A percentile compares a stretch with the other conserved stretches of the same genome.
Conservation (phyloP, 2,329 filamentous ascomycete genomes). For the Paraconiothyrium sp. region DNA sequence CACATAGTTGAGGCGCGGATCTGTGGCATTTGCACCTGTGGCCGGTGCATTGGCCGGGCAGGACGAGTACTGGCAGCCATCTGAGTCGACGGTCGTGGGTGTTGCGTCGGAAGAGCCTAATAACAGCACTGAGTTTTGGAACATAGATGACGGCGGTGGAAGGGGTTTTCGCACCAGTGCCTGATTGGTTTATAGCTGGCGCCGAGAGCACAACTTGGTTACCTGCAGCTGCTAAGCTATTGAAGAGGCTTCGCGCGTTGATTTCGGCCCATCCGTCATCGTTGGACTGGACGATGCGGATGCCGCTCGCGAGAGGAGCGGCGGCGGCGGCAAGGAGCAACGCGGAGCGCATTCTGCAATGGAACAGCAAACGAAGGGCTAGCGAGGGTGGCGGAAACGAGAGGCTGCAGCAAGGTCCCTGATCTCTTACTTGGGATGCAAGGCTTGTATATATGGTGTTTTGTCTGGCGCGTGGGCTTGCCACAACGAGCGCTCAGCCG, state of each 20-base stretch:
- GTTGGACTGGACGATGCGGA: constrained; percentile 67
- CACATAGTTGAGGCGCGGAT: constrained; percentile 73
- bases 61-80: constrained; percentile 68
- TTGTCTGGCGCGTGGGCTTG: neutral
- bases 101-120: constrained; percentile 63
- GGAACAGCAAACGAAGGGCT: constrained; percentile 46
- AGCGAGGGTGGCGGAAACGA: constrained; percentile 12
- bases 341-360: constrained; percentile 36
- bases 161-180: constrained; percentile 57
- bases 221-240: constrained; percentile 63
- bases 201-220: constrained; percentile 71
- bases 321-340: constrained; percentile 36
- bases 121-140: constrained; percentile 14
- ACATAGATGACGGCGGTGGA: neutral
- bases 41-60: constrained; percentile 67
- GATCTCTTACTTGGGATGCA: neutral
- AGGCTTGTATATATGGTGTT: constrained; percentile 2
- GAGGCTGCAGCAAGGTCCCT: constrained; percentile 5
- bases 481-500: constrained; percentile 1
- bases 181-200: constrained; percentile 73
- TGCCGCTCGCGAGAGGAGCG: constrained; percentile 38
- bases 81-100: constrained; percentile 57
- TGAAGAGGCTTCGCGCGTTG: constrained; percentile 69
- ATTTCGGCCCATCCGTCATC: constrained; percentile 79
- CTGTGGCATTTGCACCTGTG: constrained; percentile 65